A percentile compares a stretch with the other conserved stretches of the same genome.
Conservation (phyloP, 2,329 filamentous ascomycete species). For the Trichoderma guizhouense region DNA sequence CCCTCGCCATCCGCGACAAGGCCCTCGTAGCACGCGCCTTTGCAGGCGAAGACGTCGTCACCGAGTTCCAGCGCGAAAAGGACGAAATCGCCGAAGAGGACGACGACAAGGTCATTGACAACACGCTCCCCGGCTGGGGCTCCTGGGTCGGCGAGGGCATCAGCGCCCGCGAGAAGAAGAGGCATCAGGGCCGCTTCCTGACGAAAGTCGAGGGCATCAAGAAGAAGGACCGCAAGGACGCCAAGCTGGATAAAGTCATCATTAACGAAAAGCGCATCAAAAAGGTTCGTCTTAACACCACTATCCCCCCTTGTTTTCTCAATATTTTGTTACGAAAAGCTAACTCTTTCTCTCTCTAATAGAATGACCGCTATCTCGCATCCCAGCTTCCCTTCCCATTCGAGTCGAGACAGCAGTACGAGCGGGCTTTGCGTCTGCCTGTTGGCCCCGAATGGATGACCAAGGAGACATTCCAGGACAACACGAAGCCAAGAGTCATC, state of each 20-base stretch:
- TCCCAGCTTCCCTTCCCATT: conserved; percentile 83
- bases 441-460: conserved; percentile 94
- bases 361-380: conserved; percentile 86
- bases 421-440: conserved; percentile 79
- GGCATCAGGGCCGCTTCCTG: conserved; percentile 60
- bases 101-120: conserved; percentile 77
- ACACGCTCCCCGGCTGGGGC: conserved; percentile 91
- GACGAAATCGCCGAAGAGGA: conserved; percentile 67
- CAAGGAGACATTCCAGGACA: conserved; percentile 89
- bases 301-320: background rate
- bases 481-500: conserved; percentile 83
- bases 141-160: conserved; percentile 85
- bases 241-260: conserved; percentile 78
- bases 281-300: conserved; percentile 58
- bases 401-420: conserved; percentile 84
- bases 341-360: conserved; percentile 4
- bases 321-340: background rate
- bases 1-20: conserved; percentile 57
- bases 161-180: conserved; percentile 63
- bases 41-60: conserved; percentile 80
- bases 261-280: conserved; percentile 87
- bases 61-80: conserved; percentile 81
- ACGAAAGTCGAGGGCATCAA: conserved; percentile 70
- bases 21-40: conserved; percentile 80
- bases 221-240: conserved; percentile 74